phyloP scores from a whole-genome alignment of 129 eudicot species.

The Centaurea solstitialis region DNA sequence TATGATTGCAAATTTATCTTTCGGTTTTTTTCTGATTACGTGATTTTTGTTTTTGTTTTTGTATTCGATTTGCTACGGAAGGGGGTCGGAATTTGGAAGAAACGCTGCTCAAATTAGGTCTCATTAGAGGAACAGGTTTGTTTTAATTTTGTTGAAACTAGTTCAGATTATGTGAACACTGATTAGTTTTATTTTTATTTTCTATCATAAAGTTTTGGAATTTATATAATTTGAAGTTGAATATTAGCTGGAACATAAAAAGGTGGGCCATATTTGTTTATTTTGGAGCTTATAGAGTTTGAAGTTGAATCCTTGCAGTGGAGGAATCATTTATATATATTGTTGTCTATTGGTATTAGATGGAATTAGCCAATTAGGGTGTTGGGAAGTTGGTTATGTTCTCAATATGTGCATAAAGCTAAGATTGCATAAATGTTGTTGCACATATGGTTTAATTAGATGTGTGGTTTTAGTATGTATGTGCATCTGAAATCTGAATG shows the following conservation, averaged over 20 bases:
- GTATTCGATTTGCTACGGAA: not conserved
- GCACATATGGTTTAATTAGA: not conserved
- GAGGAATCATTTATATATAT: slow-evolving; percentile 7
- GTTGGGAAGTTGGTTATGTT: slow-evolving; percentile 6
- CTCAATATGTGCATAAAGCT: slow-evolving; percentile 4
- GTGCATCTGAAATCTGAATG: not conserved
- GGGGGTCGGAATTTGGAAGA: slow-evolving; percentile 24
- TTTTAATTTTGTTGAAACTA: not conserved
- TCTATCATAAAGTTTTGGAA: not conserved
- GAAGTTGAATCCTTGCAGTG: not conserved
- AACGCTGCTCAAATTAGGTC: slow-evolving; percentile 13
- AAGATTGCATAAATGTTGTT: not conserved
- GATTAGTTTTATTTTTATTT: not conserved
- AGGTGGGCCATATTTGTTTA: slow-evolving; percentile 2
- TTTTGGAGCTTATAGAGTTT: not conserved
- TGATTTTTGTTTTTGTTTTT: not conserved
- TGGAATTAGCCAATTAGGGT: slow-evolving; percentile 9
- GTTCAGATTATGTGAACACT: not conserved
- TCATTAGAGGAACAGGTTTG: slow-evolving; percentile 17
- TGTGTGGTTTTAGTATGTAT: not conserved
- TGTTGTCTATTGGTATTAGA: not conserved
- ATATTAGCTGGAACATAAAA: not conserved
- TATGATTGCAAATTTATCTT: not conserved
- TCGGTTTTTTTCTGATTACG: not conserved
- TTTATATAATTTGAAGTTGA: not conserved